Evolutionary conservation across 306 rosid species (phyloP).

Genomic region (Quercus ilex): DNA sequence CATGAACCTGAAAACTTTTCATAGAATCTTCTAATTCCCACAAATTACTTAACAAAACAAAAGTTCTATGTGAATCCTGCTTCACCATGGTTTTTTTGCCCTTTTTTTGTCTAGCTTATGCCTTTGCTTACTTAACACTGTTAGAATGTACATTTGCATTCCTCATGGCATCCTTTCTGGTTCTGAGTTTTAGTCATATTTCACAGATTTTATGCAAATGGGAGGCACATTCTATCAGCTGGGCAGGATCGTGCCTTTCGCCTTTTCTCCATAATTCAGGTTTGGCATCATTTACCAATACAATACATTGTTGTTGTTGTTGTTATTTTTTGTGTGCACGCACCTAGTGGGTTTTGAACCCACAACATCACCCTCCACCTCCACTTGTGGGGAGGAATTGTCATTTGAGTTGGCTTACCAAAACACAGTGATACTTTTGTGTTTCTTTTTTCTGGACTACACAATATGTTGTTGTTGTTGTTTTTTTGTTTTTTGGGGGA

Average conservation of each 20-base stretch:
- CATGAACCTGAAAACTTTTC: not conserved
- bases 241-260: constrained; percentile 98
- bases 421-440: not conserved
- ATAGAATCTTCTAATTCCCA: not conserved
- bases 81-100: not conserved
- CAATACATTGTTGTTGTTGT: not conserved
- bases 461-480: no score
- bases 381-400: no score
- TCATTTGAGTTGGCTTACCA: constrained; percentile 24
- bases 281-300: constrained; percentile 24
- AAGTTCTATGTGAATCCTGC: not conserved
- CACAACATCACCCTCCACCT: no score
- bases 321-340: not conserved
- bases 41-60: no score
- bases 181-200: constrained; percentile 9
- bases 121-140: not conserved
- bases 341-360: no score
- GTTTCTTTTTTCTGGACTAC: not conserved
- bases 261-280: constrained; percentile 94
- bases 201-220: constrained; percentile 90
- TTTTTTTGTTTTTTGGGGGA: no score
- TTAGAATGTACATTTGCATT: not conserved
- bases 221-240: constrained; percentile 95
- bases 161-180: not conserved
- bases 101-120: not conserved